Conservation (phyloP, 2,329 filamentous ascomycete genomes). For the Furcasterigmium sp. region DNA sequence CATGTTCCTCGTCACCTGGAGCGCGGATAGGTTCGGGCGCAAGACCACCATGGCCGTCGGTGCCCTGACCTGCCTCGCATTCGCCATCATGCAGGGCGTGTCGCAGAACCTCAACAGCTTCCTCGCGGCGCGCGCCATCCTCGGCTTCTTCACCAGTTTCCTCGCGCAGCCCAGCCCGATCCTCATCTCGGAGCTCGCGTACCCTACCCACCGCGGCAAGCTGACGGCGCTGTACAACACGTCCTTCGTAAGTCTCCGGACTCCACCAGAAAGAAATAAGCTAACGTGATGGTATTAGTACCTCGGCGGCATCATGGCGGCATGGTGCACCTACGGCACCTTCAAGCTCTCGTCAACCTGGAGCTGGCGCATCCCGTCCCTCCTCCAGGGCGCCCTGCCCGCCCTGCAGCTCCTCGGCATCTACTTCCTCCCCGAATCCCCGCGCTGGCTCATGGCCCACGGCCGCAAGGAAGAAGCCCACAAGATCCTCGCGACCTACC, state of each 20-base stretch:
- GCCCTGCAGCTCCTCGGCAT: slow-evolving; percentile 16
- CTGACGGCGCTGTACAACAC: slow-evolving; percentile 26
- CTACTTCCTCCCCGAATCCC: slow-evolving; percentile 19
- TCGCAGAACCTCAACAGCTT: slow-evolving; percentile 20
- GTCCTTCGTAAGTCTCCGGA: slow-evolving; percentile 20
- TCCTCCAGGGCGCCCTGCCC: slow-evolving; percentile 18
- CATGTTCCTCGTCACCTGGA: slow-evolving; percentile 25
- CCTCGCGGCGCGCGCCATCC: slow-evolving; percentile 21
- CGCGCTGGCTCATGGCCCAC: slow-evolving; percentile 10
- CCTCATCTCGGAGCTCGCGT: slow-evolving; percentile 26
- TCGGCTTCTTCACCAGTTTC: slow-evolving; percentile 25
- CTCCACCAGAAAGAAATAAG: background rate
- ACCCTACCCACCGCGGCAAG: slow-evolving; percentile 26
- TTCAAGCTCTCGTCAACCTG: slow-evolving; percentile 15
- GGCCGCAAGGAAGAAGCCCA: slow-evolving; percentile 4
- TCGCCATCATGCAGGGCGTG: slow-evolving; percentile 25
- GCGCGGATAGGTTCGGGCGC: slow-evolving; percentile 34
- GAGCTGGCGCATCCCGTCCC: slow-evolving; percentile 21
- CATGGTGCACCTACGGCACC: slow-evolving; percentile 22
- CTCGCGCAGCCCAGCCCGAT: slow-evolving; percentile 24
- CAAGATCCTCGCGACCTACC: slow-evolving; percentile 13
- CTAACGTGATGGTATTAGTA: slow-evolving; percentile 11
- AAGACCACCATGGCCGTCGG: slow-evolving; percentile 30
- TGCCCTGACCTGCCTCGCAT: slow-evolving; percentile 20
- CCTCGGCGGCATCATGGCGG: slow-evolving; percentile 21